Conservation (phyloP, 768 basidiomycete genomes). For the Leccinum subgranulosum region DNA sequence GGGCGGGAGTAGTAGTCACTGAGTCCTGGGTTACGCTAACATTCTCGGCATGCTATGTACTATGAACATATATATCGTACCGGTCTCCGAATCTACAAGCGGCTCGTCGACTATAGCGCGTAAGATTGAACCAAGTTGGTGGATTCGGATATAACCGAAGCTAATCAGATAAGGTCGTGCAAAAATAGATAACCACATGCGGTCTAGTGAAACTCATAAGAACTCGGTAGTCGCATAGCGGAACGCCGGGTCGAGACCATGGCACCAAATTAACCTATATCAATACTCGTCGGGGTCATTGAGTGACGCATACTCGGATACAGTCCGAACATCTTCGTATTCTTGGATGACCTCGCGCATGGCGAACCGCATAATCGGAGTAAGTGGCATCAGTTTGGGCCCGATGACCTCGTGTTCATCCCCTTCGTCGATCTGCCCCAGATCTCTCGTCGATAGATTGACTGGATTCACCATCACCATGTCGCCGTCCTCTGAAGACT, state of each 20-base stretch:
- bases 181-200: neutral
- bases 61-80: neutral
- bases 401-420: slow-evolving; percentile 59
- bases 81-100: neutral
- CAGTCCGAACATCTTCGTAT: slow-evolving; percentile 71
- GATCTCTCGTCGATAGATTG: slow-evolving; percentile 40
- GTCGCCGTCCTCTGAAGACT: slow-evolving; percentile 43
- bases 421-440: slow-evolving; percentile 46
- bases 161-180: neutral
- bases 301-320: slow-evolving; percentile 77
- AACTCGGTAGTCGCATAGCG: neutral
- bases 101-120: neutral
- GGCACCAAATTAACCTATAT: slow-evolving; percentile 8
- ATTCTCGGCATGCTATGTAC: neutral
- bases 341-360: slow-evolving; percentile 84
- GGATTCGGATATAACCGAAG: neutral
- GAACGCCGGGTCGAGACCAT: neutral
- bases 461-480: slow-evolving; percentile 42
- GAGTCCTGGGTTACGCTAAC: neutral
- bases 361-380: slow-evolving; percentile 80
- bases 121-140: neutral
- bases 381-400: slow-evolving; percentile 71
- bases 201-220: neutral
- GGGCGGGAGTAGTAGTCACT: neutral
- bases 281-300: slow-evolving; percentile 69